These are phyloP conservation scores for Alternaria arbusti DNA, from an alignment of 2,329 filamentous ascomycete species.

Conservation along the genomic window DNA sequence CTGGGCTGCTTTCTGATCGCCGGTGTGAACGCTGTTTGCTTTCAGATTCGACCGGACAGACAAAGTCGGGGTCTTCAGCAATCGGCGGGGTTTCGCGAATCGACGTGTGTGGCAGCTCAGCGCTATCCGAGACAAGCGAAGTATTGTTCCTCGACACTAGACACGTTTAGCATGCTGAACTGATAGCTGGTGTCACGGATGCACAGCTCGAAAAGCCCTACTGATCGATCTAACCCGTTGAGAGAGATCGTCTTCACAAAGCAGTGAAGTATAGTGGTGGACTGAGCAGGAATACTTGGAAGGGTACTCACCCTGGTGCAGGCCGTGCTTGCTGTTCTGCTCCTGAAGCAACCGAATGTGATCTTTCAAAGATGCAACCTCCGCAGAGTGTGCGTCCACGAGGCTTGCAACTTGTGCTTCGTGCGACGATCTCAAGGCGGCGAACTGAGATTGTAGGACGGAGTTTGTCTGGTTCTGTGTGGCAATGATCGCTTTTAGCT, in stretches of 20 bases:
- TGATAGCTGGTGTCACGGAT: constrained; percentile 11
- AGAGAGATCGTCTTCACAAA: neutral
- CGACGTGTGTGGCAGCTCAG: constrained; percentile 27
- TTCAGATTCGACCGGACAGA: constrained; percentile 32
- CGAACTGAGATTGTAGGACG: constrained; percentile 45
- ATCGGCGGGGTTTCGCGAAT: constrained; percentile 25
- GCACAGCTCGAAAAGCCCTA: constrained; percentile 1
- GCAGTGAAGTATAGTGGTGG: constrained; percentile 3
- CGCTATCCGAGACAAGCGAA: constrained; percentile 34
- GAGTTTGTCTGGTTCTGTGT: constrained; percentile 43
- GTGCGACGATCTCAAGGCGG: constrained; percentile 46
- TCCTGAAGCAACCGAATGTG: constrained; percentile 50
- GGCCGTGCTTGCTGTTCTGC: constrained; percentile 26
- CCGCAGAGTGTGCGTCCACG: constrained; percentile 47
- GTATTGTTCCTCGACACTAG: constrained; percentile 39
- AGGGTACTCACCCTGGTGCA: constrained; percentile 39
- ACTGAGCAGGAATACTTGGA: neutral
- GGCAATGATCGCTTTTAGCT: constrained; percentile 37
- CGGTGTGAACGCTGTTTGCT: constrained; percentile 34
- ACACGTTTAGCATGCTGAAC: constrained; percentile 21
- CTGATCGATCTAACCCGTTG: neutral
- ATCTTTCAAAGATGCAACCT: constrained; percentile 48
- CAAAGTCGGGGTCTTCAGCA: constrained; percentile 26
- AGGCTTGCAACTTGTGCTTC: constrained; percentile 49
- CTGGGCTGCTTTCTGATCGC: constrained; percentile 28